Evolutionary conservation across 331 rosid species (phyloP).

Genomic region (Cydonia oblonga): DNA sequence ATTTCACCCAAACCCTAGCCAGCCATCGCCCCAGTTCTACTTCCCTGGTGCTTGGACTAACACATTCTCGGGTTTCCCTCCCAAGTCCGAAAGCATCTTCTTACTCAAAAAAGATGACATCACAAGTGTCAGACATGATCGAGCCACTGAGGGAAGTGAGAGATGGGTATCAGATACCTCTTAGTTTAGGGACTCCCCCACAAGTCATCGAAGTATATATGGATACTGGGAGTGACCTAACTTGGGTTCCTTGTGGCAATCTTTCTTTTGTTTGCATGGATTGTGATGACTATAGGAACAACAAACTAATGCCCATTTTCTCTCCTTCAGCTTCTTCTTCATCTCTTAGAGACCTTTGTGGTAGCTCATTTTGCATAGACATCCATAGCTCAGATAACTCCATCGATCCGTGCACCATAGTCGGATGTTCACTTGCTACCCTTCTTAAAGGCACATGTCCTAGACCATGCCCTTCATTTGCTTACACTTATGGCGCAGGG

Average conservation of each 20-base stretch:
- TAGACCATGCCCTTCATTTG: conserved; percentile 46
- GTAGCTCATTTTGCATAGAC: conserved; percentile 27
- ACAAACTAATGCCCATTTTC: conserved; percentile 13
- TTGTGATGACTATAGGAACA: conserved; percentile 27
- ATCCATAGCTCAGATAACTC: conserved; percentile 42
- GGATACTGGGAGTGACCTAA: conserved; percentile 54
- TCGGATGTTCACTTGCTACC: conserved; percentile 32
- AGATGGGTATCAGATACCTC: conserved; percentile 40
- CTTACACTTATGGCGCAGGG: conserved; percentile 40
- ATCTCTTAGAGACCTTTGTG: conserved; percentile 32
- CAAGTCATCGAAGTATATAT: conserved; percentile 40
- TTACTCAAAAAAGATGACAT: conserved; percentile 1
- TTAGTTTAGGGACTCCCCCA: conserved; percentile 40
- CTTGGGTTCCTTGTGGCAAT: conserved; percentile 54
- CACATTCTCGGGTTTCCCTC: conserved; percentile 23
- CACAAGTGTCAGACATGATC: conserved; percentile 15
- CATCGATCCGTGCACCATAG: conserved; percentile 37
- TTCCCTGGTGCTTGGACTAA: conserved; percentile 29
- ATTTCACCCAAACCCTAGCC: conserved; percentile 13
- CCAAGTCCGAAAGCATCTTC: conserved; percentile 11
- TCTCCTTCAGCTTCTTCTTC: conserved; percentile 39
- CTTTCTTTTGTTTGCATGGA: conserved; percentile 35
- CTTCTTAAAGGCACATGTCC: conserved; percentile 30
- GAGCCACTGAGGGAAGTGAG: conserved; percentile 38
- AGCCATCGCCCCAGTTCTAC: not conserved